phyloP scores from a whole-genome alignment of 148 eudicot species.

The Silene uniflora region DNA sequence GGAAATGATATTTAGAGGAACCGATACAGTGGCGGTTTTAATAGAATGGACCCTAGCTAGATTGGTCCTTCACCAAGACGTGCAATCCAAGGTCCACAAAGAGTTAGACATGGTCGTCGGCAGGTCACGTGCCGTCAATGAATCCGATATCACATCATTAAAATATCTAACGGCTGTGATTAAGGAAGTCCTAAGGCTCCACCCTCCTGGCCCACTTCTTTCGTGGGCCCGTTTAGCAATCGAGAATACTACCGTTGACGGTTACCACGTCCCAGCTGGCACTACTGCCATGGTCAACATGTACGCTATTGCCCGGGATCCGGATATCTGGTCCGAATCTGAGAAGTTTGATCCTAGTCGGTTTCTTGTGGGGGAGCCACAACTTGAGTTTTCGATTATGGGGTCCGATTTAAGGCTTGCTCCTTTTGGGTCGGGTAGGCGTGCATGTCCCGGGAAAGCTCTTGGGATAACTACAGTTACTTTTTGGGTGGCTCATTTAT shows the following conservation, averaged over 20 bases:
- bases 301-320: constrained; percentile 63
- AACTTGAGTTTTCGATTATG: constrained; percentile 35
- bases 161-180: constrained; percentile 51
- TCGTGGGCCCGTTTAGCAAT: constrained; percentile 63
- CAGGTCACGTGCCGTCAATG: constrained; percentile 42
- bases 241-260: constrained; percentile 45
- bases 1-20: constrained; percentile 75
- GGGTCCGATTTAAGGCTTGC: constrained; percentile 75
- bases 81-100: constrained; percentile 52
- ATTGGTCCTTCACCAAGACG: constrained; percentile 49
- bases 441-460: constrained; percentile 74
- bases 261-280: constrained; percentile 50
- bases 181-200: constrained; percentile 57
- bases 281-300: constrained; percentile 71
- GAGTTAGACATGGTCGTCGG: constrained; percentile 52
- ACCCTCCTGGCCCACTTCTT: constrained; percentile 75
- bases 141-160: constrained; percentile 39
- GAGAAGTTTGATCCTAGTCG: constrained; percentile 41
- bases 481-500: constrained; percentile 59
- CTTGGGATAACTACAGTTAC: constrained; percentile 60
- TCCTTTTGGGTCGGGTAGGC: constrained; percentile 73
- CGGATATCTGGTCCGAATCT: constrained; percentile 46
- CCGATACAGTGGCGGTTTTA: constrained; percentile 61
- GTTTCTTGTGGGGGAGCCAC: constrained; percentile 18
- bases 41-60: constrained; percentile 81